Conservation (phyloP, 306 rosid species). For the Sicyos edulis region DNA sequence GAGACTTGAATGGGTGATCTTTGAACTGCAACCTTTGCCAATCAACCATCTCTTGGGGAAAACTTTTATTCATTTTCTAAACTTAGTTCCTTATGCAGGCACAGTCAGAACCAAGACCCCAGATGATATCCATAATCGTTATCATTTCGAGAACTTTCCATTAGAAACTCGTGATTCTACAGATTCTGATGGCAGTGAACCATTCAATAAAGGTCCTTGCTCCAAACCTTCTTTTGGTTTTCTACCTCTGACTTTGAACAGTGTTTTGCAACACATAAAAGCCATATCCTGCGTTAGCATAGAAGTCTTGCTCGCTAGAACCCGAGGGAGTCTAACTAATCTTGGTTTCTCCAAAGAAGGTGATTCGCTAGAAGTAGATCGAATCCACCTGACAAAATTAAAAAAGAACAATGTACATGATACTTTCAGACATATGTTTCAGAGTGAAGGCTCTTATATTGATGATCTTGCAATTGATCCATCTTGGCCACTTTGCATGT, state of each 20-base stretch:
- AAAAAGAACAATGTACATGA: constrained; percentile 30
- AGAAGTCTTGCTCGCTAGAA: constrained; percentile 31
- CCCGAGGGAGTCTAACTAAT: constrained; percentile 26
- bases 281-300: constrained; percentile 29
- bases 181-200: constrained; percentile 38
- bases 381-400: constrained; percentile 29
- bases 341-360: constrained; percentile 28
- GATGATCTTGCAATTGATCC: constrained; percentile 60
- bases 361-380: constrained; percentile 31
- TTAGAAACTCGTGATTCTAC: constrained; percentile 30
- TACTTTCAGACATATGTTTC: constrained; percentile 32
- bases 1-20: too few species aligned
- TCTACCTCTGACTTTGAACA: constrained; percentile 42
- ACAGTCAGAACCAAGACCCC: constrained; percentile 30
- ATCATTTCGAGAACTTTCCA: constrained; percentile 27
- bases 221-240: constrained; percentile 26
- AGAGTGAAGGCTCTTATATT: constrained; percentile 57
- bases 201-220: constrained; percentile 28
- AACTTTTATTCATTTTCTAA: constrained; percentile 7
- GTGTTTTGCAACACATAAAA: constrained; percentile 60
- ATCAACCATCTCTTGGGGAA: too few species aligned
- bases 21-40: too few species aligned
- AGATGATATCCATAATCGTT: constrained; percentile 40
- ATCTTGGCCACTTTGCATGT: constrained; percentile 91
- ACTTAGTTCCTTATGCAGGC: constrained; percentile 23